Base-by-base conservation (phyloP, 192 early-diverging fungal genomes). In the Pilaira anomala region DNA sequence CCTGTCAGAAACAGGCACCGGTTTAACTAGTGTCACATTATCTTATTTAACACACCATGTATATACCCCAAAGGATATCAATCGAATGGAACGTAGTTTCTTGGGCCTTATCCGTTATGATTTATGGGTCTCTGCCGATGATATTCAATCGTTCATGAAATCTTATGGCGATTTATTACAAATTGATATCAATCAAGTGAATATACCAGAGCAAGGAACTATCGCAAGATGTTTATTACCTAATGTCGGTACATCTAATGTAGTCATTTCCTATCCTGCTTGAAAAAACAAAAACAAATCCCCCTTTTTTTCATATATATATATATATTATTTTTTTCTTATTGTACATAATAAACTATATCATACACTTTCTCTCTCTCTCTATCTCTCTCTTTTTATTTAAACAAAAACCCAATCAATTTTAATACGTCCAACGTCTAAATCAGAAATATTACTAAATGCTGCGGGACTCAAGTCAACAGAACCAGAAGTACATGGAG, bases 401-500 rank as follows among this genome's bases (percentile, higher is more conserved):
- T 70, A 70, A 44, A 42, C 53, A 60, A 48, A 70, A 16, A 18
- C 48, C 80, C 83, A 81, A 19, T 59, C 54, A 6, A 81, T 72
- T 0, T 48, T 18, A 18, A 74, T 33, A 44, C 71, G 72, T 24
- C 70, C 71, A 13, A 40, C 54, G 7, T 60, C 46, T 0, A 61
- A 46, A 9, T 57, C 54, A 1, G 75, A 77, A 28, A 80, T 73
- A 28, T 69, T 29, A 0, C 44, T 30, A 61, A 82, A 86, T 1
- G 84, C 80, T 1, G 75, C 62, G 8, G 79, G 78, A 18, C 71
- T 72, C 28, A 83, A 72, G 51, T 86, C 82, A 18, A 86, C 53
- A 11, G 49, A 64, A 3, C 77, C 75, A 1, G 53, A 63, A 1
- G 39, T 8, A 53, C 84, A 85, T 11, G 55, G 65, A 3, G 71